Evolutionary conservation across 2,329 filamentous ascomycete genomes (phyloP), one percentile per base, ranked within the genome.

Genomic region (Diaporthe citri): DNA sequence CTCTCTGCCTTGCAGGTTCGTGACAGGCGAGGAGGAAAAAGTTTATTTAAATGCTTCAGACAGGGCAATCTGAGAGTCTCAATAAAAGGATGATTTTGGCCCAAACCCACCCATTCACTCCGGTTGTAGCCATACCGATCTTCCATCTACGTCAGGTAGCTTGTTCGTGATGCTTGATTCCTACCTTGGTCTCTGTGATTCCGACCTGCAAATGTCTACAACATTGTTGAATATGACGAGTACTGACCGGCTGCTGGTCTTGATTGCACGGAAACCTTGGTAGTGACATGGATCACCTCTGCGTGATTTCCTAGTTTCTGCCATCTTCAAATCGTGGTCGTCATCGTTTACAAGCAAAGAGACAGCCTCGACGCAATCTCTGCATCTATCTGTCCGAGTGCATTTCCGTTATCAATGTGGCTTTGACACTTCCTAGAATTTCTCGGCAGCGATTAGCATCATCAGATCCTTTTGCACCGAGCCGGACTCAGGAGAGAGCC

Each of bases 1-100:
- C 51, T 72, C 52, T 72, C 51, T 64, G 10, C n/a, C 31, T 75
- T 72, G 51, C 60, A 57, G 52, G 20, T 46, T 72, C 59, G 52
- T 31, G 48, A 51, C 41, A 36, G 73, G 36, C 59, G 52, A 55
- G 39, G 62, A 56, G 41, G 51, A 31, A 52, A 59, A 62, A 64
- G 56, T 31, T 41, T 25, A 59, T 28, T 52, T 43, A 31, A 39
- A 52, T 59, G 73, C 73, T 67, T 56, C 73, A 52, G 59, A 66
- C 36, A 36, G 41, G 41, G 39, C 57, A 72, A 46, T 56, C 25
- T 55, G 71, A 43, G 28, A 56, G 34, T 62, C 59, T 72, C 71
- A 55, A 62, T 62, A 41, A 62, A 52, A 55, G 46, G 60, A 72
- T 72, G 57, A 31, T 56, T 55, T 72, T 56, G 25, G 59, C 57